Evolutionary conservation across 2,329 filamentous ascomycete species (phyloP).

Genomic region (Dactylellina haptotyla): DNA sequence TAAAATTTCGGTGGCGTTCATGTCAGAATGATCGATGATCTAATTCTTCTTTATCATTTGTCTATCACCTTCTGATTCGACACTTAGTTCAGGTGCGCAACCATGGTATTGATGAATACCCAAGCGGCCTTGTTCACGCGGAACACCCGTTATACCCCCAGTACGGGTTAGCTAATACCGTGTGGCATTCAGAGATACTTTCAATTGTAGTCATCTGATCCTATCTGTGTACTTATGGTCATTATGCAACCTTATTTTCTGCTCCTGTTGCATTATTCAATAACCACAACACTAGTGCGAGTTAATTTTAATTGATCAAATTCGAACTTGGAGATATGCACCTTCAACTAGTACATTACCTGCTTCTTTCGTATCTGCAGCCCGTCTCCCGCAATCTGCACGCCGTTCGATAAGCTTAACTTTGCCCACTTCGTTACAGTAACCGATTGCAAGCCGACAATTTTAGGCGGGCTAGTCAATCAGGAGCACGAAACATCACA

Average conservation of each 20-base stretch:
- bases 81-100: neutral
- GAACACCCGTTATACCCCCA: neutral
- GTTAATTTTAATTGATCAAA: too few species aligned
- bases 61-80: neutral
- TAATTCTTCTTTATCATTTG: neutral
- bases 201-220: constrained; percentile 1
- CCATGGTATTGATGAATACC: neutral
- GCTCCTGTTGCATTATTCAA: neutral
- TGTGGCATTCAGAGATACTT: neutral
- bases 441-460: neutral
- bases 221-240: neutral
- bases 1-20: neutral
- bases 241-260: neutral
- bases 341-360: constrained; percentile 6
- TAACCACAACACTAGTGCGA: neutral
- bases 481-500: neutral
- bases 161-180: neutral
- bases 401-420: constrained; percentile 37
- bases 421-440: neutral
- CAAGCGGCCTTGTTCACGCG: neutral
- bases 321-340: neutral
- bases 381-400: constrained; percentile 7
- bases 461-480: neutral
- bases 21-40: neutral
- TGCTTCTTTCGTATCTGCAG: constrained; percentile 26